Base-by-base conservation (phyloP, 2,329 filamentous ascomycete genomes). In the Cercospora janseana region DNA sequence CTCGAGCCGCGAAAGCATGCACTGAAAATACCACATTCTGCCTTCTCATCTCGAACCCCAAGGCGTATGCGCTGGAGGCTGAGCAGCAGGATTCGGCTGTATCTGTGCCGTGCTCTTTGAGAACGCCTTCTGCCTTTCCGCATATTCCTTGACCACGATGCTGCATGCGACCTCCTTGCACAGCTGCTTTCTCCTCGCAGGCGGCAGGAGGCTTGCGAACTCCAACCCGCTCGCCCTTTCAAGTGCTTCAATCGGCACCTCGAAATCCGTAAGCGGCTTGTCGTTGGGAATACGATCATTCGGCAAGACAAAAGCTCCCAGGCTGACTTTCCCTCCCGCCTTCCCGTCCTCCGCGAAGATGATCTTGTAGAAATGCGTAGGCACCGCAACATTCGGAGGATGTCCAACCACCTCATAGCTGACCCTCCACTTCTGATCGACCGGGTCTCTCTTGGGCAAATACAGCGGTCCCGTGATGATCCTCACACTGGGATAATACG, bases 321-420 rank as follows among this genome's bases (percentile, higher is more conserved):
- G 75, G 24, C 90, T 89, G 26, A 98, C 93, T 57, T 85, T 85
- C 13, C 88, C 87, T 7, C 68, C 71, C 2, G 69, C 63, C 51
- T 67, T 71, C 3, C 86, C 87, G 64, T 95, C 89, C 73, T 98
- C 93, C 20, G 88, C 93, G 65, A 93, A 95, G 62, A 98, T 93
- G 65, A 98, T 89, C 76, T 98, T 98, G 80, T 95, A 98, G 74
- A 98, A 98, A 71, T 98, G 93, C 16, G 93, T 98, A 3, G 93
- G 93, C 46, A 98, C 93, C 20, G 93, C 91, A 48, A 98, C 87
- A 64, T 90, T 94, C 6, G 93, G 92, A 58, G 93, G 93, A 67
- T 79, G 86, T 29, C 93, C 93, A 62, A 98, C 95, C 52, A 98
- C 86, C 75, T 98, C 93, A 75, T 98, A 97, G 54, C 79, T 85